These are phyloP conservation scores for Ascochyta rabiei DNA, from an alignment of 2,329 filamentous ascomycete species.

Conservation along the genomic window DNA sequence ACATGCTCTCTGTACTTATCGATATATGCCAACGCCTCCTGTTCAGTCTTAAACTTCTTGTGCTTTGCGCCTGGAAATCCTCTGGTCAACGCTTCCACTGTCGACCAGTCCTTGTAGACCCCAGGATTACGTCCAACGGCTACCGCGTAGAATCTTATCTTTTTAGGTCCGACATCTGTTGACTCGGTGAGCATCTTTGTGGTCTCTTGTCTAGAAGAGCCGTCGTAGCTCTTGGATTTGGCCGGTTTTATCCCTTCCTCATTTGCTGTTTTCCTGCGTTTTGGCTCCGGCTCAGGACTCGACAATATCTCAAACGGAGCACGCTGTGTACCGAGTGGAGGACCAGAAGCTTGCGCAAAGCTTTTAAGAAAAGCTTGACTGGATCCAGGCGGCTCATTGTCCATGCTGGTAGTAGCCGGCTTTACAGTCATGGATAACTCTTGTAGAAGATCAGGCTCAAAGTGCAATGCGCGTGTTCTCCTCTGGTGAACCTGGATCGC, in stretches of 20 bases:
- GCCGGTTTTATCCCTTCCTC: background rate
- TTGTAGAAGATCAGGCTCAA: background rate
- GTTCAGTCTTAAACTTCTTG: conserved; percentile 53
- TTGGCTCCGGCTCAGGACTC: conserved; percentile 18
- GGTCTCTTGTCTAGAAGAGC: conserved; percentile 40
- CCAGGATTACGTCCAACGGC: conserved; percentile 62
- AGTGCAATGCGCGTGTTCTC: background rate
- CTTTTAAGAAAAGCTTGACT: background rate
- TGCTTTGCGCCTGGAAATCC: conserved; percentile 71
- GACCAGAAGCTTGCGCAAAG: background rate
- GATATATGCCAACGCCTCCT: conserved; percentile 82
- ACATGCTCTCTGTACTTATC: conserved; percentile 10
- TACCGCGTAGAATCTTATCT: conserved; percentile 64
- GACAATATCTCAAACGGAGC: conserved; percentile 5
- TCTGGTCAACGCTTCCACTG: conserved; percentile 72
- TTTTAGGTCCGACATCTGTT: conserved; percentile 48
- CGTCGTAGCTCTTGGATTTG: background rate
- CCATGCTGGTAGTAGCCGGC: background rate
- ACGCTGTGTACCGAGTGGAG: background rate
- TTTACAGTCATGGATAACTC: too few relatives aligned
- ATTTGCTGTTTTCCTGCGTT: background rate
- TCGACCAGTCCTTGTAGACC: conserved; percentile 69
- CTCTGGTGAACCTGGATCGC: too few relatives aligned
- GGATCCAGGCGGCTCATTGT: background rate
- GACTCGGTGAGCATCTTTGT: conserved; percentile 71